Evolutionary conservation across 1,139 yeast species (phyloP).

Genomic region (Debaryomyces fabryi): DNA sequence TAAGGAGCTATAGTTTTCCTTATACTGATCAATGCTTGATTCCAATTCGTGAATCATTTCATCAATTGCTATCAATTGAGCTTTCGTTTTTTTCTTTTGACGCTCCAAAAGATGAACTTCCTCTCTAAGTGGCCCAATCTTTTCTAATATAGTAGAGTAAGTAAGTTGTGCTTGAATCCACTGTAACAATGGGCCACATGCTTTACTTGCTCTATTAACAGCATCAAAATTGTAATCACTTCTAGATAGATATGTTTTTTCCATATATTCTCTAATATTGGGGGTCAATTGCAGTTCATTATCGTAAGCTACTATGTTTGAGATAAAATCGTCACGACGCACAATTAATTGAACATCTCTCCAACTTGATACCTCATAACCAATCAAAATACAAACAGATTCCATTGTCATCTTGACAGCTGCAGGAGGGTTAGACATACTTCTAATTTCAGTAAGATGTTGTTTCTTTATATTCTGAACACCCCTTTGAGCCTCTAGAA

Average conservation of each 20-base stretch:
- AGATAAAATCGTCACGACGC: conserved; percentile 84
- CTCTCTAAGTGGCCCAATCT: conserved; percentile 71
- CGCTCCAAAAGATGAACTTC: conserved; percentile 66
- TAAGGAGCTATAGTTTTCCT: conserved; percentile 66
- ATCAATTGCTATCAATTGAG: conserved; percentile 73
- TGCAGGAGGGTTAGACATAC: conserved; percentile 90
- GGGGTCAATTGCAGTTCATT: conserved; percentile 60
- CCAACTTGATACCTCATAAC: conserved; percentile 74
- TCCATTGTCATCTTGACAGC: conserved; percentile 86
- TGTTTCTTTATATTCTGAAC: conserved; percentile 92
- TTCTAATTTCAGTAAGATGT: conserved; percentile 84
- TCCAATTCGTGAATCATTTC: conserved; percentile 82
- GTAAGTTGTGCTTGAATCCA: conserved; percentile 90
- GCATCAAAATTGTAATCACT: conserved; percentile 71
- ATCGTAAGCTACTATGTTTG: conserved; percentile 77
- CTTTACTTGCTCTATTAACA: conserved; percentile 89
- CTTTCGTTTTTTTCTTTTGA: conserved; percentile 62
- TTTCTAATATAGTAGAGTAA: conserved; percentile 68
- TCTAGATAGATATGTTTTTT: conserved; percentile 58
- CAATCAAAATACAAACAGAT: conserved; percentile 81
- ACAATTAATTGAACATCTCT: conserved; percentile 81
- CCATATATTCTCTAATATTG: conserved; percentile 59
- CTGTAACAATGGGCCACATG: conserved; percentile 88
- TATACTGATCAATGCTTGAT: conserved; percentile 66
- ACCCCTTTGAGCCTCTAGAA: conserved; percentile 79